Evolutionary conservation across 805 yeast species (phyloP).

Genomic region (Cyberlindnera suaveolens): DNA sequence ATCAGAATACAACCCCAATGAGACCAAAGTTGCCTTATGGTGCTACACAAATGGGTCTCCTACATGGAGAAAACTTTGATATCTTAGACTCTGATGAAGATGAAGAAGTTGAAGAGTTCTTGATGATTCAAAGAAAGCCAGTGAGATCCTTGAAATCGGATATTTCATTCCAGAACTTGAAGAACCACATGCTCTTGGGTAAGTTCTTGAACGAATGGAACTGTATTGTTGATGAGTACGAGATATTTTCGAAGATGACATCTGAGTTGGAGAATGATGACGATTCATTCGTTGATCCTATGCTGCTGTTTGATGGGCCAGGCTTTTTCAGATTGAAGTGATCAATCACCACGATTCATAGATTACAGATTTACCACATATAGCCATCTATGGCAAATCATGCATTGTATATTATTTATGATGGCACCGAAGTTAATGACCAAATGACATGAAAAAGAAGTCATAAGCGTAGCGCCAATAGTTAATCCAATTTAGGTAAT

Average conservation of each 20-base stretch:
- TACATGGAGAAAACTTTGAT: background rate
- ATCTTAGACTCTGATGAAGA: conserved; percentile 10
- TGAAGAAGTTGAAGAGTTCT: conserved; percentile 12
- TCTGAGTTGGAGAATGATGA: conserved; percentile 9
- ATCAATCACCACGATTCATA: background rate
- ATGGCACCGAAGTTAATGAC: no score
- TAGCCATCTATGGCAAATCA: background rate
- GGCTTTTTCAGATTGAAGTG: background rate
- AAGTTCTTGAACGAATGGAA: conserved; percentile 50
- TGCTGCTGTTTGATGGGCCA: conserved; percentile 6
- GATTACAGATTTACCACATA: background rate
- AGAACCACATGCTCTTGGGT: conserved; percentile 32
- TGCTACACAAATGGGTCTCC: background rate
- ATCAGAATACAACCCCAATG: background rate
- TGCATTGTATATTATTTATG: no score
- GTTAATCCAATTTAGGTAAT: no score
- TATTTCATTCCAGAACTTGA: conserved; percentile 5
- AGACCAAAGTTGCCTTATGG: conserved; percentile 15
- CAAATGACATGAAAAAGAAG: no score
- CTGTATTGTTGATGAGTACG: conserved; percentile 42
- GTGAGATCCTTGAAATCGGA: background rate
- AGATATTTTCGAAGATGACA: conserved; percentile 25
- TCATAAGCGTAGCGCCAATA: no score
- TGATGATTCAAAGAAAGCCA: conserved; percentile 8
- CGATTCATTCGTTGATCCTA: conserved; percentile 9